These are phyloP conservation scores for Tieghemiomyces parasiticus DNA, from an alignment of 192 early-diverging fungal species.

Conservation along the genomic window DNA sequence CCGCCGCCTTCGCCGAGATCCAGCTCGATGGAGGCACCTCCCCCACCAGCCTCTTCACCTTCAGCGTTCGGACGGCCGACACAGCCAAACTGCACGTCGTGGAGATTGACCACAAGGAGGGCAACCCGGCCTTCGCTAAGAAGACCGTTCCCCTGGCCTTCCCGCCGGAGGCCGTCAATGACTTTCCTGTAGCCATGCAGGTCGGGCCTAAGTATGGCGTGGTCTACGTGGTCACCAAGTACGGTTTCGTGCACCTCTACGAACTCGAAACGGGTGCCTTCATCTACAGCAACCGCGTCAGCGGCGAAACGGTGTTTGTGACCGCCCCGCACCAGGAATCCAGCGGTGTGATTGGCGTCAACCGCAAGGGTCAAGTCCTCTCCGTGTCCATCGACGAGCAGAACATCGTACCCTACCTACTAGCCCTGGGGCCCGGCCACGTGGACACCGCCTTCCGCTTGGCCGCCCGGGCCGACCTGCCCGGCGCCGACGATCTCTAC, in stretches of 20 bases:
- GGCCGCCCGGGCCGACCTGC: conserved; percentile 76
- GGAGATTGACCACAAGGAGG: conserved; percentile 90
- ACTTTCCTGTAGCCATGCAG: conserved; percentile 97
- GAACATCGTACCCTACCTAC: conserved; percentile 82
- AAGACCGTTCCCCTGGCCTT: conserved; percentile 86
- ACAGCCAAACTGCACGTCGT: conserved; percentile 92
- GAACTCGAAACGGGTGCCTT: conserved; percentile 89
- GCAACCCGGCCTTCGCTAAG: conserved; percentile 80
- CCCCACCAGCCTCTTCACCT: conserved; percentile 84
- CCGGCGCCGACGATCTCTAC: conserved; percentile 88
- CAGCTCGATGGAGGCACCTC: conserved; percentile 55
- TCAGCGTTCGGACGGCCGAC: conserved; percentile 66
- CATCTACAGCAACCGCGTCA: conserved; percentile 96
- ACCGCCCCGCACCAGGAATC: conserved; percentile 76
- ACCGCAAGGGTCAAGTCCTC: conserved; percentile 90
- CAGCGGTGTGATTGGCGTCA: conserved; percentile 86
- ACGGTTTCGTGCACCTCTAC: conserved; percentile 94
- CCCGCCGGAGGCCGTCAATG: conserved; percentile 85
- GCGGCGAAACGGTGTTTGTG: conserved; percentile 96
- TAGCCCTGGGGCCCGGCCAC: conserved; percentile 56
- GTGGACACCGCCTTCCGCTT: conserved; percentile 79
- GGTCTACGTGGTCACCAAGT: conserved; percentile 94
- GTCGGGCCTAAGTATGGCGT: conserved; percentile 87
- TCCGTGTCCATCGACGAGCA: conserved; percentile 88
- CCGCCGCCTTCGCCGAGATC: conserved; percentile 87